Conservation (phyloP, 768 basidiomycete species). For the Trametes cinnabarina region DNA sequence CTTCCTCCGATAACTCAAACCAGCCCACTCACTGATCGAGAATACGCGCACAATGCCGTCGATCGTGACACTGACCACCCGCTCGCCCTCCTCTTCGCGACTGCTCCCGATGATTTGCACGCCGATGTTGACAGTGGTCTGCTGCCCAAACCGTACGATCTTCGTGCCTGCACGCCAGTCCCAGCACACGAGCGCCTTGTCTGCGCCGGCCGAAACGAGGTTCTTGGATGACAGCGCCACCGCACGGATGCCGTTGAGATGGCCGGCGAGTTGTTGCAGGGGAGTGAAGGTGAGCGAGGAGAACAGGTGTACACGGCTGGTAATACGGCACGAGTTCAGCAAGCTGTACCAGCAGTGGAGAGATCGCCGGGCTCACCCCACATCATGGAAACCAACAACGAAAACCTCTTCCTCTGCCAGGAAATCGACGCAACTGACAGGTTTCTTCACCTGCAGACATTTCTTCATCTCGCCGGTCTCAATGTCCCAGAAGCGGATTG, state of each 20-base stretch:
- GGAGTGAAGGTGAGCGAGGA: slow-evolving; percentile 83
- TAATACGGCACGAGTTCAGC: neutral
- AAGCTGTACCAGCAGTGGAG: neutral
- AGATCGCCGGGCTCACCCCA: slow-evolving; percentile 56
- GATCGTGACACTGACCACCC: slow-evolving; percentile 88
- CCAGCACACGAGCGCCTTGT: slow-evolving; percentile 80
- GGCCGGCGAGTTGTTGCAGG: slow-evolving; percentile 79
- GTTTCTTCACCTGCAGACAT: slow-evolving; percentile 81
- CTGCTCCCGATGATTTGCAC: slow-evolving; percentile 71
- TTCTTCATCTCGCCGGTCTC: slow-evolving; percentile 64
- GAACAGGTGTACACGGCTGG: slow-evolving; percentile 83
- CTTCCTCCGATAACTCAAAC: too few relatives aligned
- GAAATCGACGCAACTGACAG: slow-evolving; percentile 88
- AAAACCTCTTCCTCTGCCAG: slow-evolving; percentile 85
- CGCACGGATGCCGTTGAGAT: slow-evolving; percentile 86
- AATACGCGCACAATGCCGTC: slow-evolving; percentile 90
- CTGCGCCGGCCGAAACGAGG: slow-evolving; percentile 80
- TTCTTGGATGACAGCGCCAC: slow-evolving; percentile 84
- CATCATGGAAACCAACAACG: slow-evolving; percentile 90
- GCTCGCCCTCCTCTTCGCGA: slow-evolving; percentile 62
- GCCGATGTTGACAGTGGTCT: slow-evolving; percentile 89
- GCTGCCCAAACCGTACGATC: slow-evolving; percentile 88
- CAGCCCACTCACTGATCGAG: slow-evolving; percentile 68
- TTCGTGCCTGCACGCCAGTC: slow-evolving; percentile 88
- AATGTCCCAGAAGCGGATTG: slow-evolving; percentile 91